Evolutionary conservation across 164 flowering plant species (phyloP).

Genomic region (Kalanchoe fedtschenkoi): DNA sequence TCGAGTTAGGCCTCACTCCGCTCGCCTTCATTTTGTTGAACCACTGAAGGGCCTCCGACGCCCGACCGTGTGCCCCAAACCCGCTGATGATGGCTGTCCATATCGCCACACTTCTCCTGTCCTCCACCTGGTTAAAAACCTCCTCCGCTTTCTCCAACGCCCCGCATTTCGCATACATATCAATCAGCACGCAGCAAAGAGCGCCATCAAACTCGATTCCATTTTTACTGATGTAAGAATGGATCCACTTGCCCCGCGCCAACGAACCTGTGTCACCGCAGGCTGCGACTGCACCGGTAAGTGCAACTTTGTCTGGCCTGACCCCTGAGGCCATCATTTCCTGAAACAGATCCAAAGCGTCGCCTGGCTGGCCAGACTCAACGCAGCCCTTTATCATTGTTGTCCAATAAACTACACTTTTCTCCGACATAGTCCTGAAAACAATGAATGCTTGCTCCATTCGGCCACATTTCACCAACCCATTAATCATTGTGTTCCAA

Average conservation of each 20-base stretch:
- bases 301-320: constrained; percentile 19
- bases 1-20: constrained; percentile 23
- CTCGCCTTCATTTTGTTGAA: constrained; percentile 21
- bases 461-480: background rate
- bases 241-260: background rate
- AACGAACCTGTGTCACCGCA: constrained; percentile 28
- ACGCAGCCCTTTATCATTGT: constrained; percentile 32
- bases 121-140: constrained; percentile 15
- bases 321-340: constrained; percentile 19
- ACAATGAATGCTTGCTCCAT: background rate
- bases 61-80: constrained; percentile 30
- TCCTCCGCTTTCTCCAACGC: background rate
- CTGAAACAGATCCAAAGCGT: constrained; percentile 23
- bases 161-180: constrained; percentile 1
- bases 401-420: constrained; percentile 20
- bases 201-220: background rate
- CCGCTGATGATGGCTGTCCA: constrained; percentile 35
- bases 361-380: constrained; percentile 15
- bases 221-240: background rate
- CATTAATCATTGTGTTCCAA: background rate
- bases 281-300: constrained; percentile 30
- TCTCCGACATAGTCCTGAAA: background rate
- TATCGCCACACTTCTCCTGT: constrained; percentile 21
- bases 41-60: constrained; percentile 17
- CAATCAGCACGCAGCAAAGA: background rate